phyloP scores from a whole-genome alignment of 2,329 filamentous ascomycete species.

The Monosporascus sp. region DNA sequence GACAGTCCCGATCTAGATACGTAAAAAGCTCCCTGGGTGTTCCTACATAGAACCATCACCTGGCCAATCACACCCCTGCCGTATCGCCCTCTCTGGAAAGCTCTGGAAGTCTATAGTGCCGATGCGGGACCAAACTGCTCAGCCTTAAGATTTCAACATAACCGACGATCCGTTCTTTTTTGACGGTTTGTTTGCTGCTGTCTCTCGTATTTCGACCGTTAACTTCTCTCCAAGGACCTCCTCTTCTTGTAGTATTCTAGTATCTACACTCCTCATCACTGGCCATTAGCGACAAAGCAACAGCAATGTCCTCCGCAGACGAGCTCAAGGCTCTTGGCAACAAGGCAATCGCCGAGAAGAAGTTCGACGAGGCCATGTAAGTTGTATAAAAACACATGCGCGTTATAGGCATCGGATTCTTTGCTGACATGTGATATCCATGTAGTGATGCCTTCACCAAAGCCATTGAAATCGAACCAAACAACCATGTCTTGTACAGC shows the following conservation, averaged over 20 bases:
- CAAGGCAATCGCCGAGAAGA: conserved; percentile 96
- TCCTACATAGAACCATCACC: background rate
- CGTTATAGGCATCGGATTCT: background rate
- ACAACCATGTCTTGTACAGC: conserved; percentile 96
- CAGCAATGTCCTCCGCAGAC: conserved; percentile 55
- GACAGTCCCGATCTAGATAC: background rate
- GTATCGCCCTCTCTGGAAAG: conserved; percentile 9
- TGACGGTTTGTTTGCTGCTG: background rate
- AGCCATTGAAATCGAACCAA: conserved; percentile 80
- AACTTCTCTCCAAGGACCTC: background rate
- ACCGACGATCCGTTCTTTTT: background rate
- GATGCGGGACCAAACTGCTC: background rate
- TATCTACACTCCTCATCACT: background rate
- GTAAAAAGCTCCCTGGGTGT: background rate
- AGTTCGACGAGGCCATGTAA: conserved; percentile 93
- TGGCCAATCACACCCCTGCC: background rate
- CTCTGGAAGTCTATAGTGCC: conserved; percentile 17
- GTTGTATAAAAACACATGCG: conserved; percentile 30
- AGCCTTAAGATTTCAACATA: background rate
- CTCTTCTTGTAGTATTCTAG: background rate
- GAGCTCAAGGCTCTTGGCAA: conserved; percentile 97
- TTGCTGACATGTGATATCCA: conserved; percentile 1
- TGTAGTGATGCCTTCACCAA: conserved; percentile 85
- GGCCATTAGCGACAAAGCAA: background rate
- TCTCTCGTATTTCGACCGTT: background rate